phyloP scores from a whole-genome alignment of 2,329 filamentous ascomycete species.

The Trichophyton benhamiae region DNA sequence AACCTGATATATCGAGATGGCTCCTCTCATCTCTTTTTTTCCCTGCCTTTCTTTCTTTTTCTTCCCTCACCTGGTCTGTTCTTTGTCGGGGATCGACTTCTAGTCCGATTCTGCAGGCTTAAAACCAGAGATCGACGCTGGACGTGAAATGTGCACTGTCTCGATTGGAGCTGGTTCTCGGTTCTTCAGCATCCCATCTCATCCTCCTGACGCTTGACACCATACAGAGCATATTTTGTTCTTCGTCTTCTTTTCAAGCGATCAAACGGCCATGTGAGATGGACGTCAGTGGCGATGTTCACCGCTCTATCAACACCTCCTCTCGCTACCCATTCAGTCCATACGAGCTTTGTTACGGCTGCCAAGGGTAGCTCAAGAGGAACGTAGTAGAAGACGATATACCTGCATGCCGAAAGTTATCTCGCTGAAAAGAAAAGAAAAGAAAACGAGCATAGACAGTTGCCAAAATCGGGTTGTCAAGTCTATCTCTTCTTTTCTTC shows the following conservation, averaged over 20 bases:
- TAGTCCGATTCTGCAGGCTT: neutral
- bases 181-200: neutral
- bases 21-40: neutral
- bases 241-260: neutral
- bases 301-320: neutral
- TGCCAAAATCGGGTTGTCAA: neutral
- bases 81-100: neutral
- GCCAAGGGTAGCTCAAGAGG: neutral
- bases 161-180: conserved; percentile 1
- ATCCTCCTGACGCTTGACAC: neutral
- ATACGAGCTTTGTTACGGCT: neutral
- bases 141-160: neutral
- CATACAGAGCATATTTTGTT: neutral
- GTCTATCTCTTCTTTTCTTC: neutral
- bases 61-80: neutral
- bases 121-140: neutral
- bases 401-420: neutral
- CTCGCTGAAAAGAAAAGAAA: neutral
- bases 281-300: neutral
- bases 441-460: neutral
- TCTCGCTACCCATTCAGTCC: neutral
- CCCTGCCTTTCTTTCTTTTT: neutral
- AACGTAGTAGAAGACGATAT: neutral
- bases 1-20: neutral
- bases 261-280: neutral